phyloP scores from a whole-genome alignment of 176 grass and related monocot genomes.

The Oryza coarctata region DNA sequence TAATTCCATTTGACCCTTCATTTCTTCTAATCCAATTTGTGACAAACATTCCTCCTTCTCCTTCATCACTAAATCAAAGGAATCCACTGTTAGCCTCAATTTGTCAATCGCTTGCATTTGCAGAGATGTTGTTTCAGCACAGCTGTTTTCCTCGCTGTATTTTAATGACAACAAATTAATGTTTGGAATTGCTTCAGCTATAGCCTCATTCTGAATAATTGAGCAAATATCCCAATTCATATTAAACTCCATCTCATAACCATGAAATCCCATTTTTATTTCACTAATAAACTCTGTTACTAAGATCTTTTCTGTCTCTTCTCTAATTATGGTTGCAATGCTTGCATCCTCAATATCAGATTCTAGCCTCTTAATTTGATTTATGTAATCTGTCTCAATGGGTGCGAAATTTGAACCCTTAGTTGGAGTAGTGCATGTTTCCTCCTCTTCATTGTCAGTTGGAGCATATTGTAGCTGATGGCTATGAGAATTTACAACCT shows the following conservation, averaged over 20 bases:
- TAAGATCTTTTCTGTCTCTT: slow-evolving; percentile 44
- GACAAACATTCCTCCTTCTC: slow-evolving; percentile 41
- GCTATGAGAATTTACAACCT: slow-evolving; percentile 35
- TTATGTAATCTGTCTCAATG: slow-evolving; percentile 10
- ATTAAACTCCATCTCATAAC: slow-evolving; percentile 38
- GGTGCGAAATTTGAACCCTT: slow-evolving; percentile 11
- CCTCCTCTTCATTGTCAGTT: slow-evolving; percentile 10
- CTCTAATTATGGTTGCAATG: slow-evolving; percentile 34
- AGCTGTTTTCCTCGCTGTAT: slow-evolving; percentile 21
- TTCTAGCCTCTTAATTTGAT: slow-evolving; percentile 29
- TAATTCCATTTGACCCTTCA: slow-evolving; percentile 35
- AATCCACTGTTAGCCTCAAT: slow-evolving; percentile 41
- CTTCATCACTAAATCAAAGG: slow-evolving; percentile 25
- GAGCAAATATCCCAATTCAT: slow-evolving; percentile 44
- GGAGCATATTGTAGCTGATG: slow-evolving; percentile 26
- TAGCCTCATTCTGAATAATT: slow-evolving; percentile 38
- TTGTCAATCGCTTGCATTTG: slow-evolving; percentile 47
- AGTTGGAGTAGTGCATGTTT: background rate
- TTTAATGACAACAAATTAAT: slow-evolving; percentile 37
- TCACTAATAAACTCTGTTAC: slow-evolving; percentile 40
- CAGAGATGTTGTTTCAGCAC: slow-evolving; percentile 22
- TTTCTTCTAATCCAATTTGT: slow-evolving; percentile 35
- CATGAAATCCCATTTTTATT: slow-evolving; percentile 31
- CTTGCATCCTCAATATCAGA: slow-evolving; percentile 40
- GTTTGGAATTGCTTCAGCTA: slow-evolving; percentile 41